Evolutionary conservation across 306 rosid genomes (phyloP), one percentile per base, ranked within the genome.

Genomic region (Medicago lupulina): DNA sequence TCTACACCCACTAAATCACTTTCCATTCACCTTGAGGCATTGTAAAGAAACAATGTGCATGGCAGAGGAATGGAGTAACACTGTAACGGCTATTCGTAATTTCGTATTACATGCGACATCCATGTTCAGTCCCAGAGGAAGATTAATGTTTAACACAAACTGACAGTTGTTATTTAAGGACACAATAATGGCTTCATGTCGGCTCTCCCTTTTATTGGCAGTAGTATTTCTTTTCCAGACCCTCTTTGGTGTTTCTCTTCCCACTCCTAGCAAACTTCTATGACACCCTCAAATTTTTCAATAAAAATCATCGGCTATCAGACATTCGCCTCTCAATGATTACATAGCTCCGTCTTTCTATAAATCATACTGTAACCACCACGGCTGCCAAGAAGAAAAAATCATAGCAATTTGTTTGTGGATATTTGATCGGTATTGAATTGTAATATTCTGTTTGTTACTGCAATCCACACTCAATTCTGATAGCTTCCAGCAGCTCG

Each of bases 401-500:
- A 12, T 36, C 31, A 16, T 10, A 71, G 79, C 67, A 59, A 68
- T 31, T 47, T n/a, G 68, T 68, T 16, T 9, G 59, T 58, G 36
- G 41, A 71, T 70, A 9, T 10, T 71, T 70, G 63, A 49, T 49
- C 73, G 10, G 19, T 16, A 19, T 54, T 51, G 69, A 75, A 60
- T 53, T 62, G 76, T 59, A 40, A 58, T 60, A 76, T 76, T 80
- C 71, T 64, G 74, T 67, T 40, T 16, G 67, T 67, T 74, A 74
- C 81, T 61, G 85, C 73, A 94, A 81, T 41, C 98, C 98, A 76
- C 98, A 92, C 76, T 94, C 98, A 8, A 86, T 41, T 81, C 90
- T 91, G 81, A 94, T 91, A 58, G 98, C 98, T 34, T 87, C 90
- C 89, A 88, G 83, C 63, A 94, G 90, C 80, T 91, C 93, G 54